These are phyloP conservation scores for Rhizomucor miehei DNA, from an alignment of 371 early-diverging fungal genomes.

Conservation along the genomic window DNA sequence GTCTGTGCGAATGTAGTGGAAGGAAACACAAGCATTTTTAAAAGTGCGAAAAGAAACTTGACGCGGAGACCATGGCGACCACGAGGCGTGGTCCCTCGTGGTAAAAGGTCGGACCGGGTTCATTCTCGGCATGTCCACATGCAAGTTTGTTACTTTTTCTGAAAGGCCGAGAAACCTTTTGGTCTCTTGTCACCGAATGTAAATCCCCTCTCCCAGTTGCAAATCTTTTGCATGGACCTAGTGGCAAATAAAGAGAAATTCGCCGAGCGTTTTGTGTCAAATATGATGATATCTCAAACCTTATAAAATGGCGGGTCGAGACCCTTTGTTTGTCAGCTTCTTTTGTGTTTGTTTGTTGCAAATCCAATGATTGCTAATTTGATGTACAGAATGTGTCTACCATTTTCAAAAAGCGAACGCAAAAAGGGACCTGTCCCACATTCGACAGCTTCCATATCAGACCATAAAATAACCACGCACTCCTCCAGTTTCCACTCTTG, in stretches of 20 bases:
- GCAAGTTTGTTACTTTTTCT: no score
- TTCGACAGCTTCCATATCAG: conserved; percentile 7
- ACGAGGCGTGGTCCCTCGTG: no score
- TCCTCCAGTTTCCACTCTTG: no score
- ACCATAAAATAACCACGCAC: conserved; percentile 4
- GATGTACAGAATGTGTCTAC: conserved; percentile 14
- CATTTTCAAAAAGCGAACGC: conserved; percentile 20
- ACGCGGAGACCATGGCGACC: no score
- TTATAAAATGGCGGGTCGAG: conserved; percentile 2
- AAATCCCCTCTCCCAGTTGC: conserved; percentile 39
- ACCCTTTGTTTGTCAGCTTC: conserved; percentile 1
- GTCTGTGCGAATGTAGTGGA: no score
- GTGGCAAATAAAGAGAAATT: neutral
- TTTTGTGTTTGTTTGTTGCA: conserved; percentile 9
- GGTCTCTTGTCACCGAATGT: no score
- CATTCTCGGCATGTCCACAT: no score
- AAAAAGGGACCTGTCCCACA: conserved; percentile 15
- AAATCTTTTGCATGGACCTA: conserved; percentile 9
- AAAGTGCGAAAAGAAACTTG: no score
- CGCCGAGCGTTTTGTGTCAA: neutral
- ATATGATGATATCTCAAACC: conserved; percentile 2
- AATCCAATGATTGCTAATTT: conserved; percentile 2
- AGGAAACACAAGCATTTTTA: no score
- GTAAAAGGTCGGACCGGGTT: no score
- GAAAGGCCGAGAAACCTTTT: no score